Base-by-base conservation (phyloP, 2,329 filamentous ascomycete genomes). In the Aspergillus fumigatus region DNA sequence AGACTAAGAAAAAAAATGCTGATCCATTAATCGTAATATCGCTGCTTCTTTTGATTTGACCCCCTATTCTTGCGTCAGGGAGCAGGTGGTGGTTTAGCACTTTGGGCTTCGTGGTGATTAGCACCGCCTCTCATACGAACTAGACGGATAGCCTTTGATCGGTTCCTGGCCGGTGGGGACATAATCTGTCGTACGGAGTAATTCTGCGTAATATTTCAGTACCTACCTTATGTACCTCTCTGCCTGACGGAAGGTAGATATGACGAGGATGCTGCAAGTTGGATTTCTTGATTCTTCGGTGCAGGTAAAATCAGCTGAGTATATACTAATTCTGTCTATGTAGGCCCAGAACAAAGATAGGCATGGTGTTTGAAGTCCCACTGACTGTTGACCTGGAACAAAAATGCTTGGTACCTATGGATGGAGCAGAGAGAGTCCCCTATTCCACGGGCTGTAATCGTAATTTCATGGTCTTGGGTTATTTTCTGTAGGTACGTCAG, bases 401-500 rank as follows among this genome's bases (percentile, higher is more conserved):
- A 38, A 38, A 7, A 38, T 23, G 41, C 21, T 45, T 45, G 41
- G 21, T 45, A 45, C 41, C 41, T 45, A 14, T 14, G 1, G 29
- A 35, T 14, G 32, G 32, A 17, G 32, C 32, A 17, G 32, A 17
- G 17, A 35, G 29, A n/a, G 35, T 26, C 35, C 47, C 17, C 47
- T 47, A 35, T 32, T 48, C 43, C n/a, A 26, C 47, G 27, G 43
- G 9, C 40, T 32, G 50, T 56, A 62, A 60, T 56, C 55, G 57
- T 43, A 64, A 62, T 54, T 58, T 55, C 60, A 57, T 52, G 62
- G 62, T 59, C 14, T 53, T 21, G n/a, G 21, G 51, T 10, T 10
- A 11, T 40, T 50, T 50, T 38, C 53, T 53, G 51, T 57, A 9
- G 27, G 50, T 50, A 21, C 47, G 54, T 57, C 21, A 49, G 54